Base-by-base conservation (phyloP, 2,329 filamentous ascomycete genomes). In the Botrytis paeoniae region DNA sequence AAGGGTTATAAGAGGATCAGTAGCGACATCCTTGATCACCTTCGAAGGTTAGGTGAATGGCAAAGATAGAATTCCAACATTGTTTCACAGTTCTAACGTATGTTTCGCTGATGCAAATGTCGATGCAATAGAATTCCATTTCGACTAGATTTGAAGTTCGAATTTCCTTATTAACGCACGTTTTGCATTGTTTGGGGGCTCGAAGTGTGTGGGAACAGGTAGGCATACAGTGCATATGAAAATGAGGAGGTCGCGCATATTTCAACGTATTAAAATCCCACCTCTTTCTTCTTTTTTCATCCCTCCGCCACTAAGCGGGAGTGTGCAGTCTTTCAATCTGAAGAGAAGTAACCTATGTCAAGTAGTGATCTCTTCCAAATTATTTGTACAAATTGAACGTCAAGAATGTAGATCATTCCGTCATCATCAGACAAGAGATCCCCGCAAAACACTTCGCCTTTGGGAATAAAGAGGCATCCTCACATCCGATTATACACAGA, bases 1-100 rank as follows among this genome's bases (percentile, higher is more conserved):
- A 45, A 20, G 63, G 72, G 60, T 69, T 77, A 18, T 73, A 76
- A 25, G 73, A 77, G 4, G 5, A 25, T 60, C 18, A 25, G 32
- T 4, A 16, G 10, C 10, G 18, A 10, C 20, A 4, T 16, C 4
- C 0, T 45, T 22, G 18, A 20, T 45, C 1, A 8, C 8, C 0
- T 22, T 45, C 7, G 18, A 20, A 45, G 8, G 3, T 45, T 3
- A 45, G 51, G 12, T 29, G 10, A 59, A 32, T 35, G 1, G 8
- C 20, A 7, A 51, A n/a, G 29, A 22, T 20, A 2, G 57, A 3
- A 20, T 59, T 22, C 35, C 1, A 1, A 12, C 35, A 22, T 35
- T 4, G 18, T 22, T 59, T 35, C 32, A 59, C 2, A 3, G 18
- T 22, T 12, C 3, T 22, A 3, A 5, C 3, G 1, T n/a, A 16